Percentiles rank a stretch among this genome's conserved stretches.
These are phyloP conservation scores for Phyllosticta paracitricarpa DNA, from an alignment of 2,329 filamentous ascomycete species.

Conservation along the genomic window DNA sequence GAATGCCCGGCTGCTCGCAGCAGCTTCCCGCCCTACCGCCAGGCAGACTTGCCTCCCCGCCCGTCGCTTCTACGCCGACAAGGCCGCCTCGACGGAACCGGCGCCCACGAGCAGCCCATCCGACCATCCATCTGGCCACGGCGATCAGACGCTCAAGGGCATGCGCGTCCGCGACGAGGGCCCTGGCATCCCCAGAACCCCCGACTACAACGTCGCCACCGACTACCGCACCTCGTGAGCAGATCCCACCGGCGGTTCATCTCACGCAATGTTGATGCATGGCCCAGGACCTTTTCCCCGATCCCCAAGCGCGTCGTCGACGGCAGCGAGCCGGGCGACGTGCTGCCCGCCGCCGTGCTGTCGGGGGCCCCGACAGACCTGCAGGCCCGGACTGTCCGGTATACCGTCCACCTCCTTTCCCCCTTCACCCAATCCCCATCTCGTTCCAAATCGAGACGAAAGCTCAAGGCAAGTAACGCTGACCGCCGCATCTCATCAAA, in stretches of 20 bases:
- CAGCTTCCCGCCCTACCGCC: constrained; percentile 15
- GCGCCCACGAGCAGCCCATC: constrained; percentile 23
- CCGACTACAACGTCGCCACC: constrained; percentile 65
- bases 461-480: constrained; percentile 12
- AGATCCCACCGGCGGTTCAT: constrained; percentile 3
- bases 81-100: constrained; percentile 11
- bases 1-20: constrained; percentile 30
- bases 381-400: constrained; percentile 90
- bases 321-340: constrained; percentile 69
- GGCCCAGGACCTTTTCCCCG: constrained; percentile 70
- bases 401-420: constrained; percentile 23
- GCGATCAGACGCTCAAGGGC: not conserved
- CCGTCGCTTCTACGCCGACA: constrained; percentile 24
- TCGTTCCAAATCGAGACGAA: not conserved
- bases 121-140: constrained; percentile 26
- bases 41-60: constrained; percentile 20
- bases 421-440: not conserved
- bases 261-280: constrained; percentile 16
- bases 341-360: constrained; percentile 71
- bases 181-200: constrained; percentile 53
- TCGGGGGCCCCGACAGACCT: constrained; percentile 91
- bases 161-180: constrained; percentile 4
- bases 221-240: constrained; percentile 88
- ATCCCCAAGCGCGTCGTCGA: constrained; percentile 84
- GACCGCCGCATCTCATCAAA: constrained; percentile 28